phyloP scores from a whole-genome alignment of 129 eudicot genomes.

The Silybum marianum region DNA sequence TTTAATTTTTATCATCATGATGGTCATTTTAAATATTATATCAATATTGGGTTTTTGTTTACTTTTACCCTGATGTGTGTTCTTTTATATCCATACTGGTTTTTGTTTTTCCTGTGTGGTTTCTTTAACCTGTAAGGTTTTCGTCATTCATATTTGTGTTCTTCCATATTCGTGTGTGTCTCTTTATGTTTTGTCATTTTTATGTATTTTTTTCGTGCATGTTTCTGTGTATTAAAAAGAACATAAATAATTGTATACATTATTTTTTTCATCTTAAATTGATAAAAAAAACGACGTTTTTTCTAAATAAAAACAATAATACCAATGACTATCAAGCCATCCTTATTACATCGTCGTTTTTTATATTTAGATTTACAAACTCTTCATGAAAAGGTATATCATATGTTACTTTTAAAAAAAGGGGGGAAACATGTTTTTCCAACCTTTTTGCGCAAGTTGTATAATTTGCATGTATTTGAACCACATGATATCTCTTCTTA shows the following conservation, averaged over 20 bases:
- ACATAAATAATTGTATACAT: background rate
- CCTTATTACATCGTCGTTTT: background rate
- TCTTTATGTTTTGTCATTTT: background rate
- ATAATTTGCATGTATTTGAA: background rate
- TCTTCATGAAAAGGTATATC: background rate
- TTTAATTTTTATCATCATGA: no score
- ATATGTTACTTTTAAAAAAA: background rate
- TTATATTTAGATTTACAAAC: background rate
- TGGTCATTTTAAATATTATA: no score
- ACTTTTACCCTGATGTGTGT: no score
- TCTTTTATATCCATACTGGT: no score
- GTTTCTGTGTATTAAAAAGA: background rate
- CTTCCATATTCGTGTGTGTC: background rate
- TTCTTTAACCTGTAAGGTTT: background rate
- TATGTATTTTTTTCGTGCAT: background rate
- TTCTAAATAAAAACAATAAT: background rate
- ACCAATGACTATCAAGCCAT: background rate
- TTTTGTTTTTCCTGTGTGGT: no score
- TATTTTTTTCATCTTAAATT: background rate
- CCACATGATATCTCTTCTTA: background rate
- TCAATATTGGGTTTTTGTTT: no score
- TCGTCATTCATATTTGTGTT: background rate
- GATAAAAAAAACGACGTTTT: background rate
- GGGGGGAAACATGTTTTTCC: background rate
- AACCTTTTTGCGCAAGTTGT: background rate